Base-by-base conservation (phyloP, 768 basidiomycete species). In the Basidioascus undulatus region DNA sequence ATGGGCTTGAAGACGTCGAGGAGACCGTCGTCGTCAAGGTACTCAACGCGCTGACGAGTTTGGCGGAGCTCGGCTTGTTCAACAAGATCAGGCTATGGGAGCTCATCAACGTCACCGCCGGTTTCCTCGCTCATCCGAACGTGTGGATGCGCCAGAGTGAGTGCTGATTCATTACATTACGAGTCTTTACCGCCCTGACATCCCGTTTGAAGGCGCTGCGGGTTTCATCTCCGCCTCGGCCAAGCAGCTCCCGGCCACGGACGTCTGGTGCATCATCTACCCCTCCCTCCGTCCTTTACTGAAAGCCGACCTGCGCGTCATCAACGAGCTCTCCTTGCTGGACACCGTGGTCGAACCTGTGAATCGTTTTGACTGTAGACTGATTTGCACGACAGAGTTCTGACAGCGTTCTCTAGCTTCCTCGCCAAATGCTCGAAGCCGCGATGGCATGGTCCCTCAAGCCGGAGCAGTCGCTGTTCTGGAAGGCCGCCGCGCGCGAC, bases 31-130 rank as follows among this genome's bases (percentile, higher is more conserved):
- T 92, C 6, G 80, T 81, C 0, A 75, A 77, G 48, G 92, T 96
- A 0, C 61, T 98, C n/a, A 65, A 68, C 0, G 72, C 86, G 2
- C 63, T 96, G 42, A 82, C 82, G 0, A 83, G 76, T 51, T 66
- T 96, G 13, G 82, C 81, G 47, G 81, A 87, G 54, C 66, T 92
- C 7, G 80, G 82, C 0, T 59, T 96, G 3, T 80, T 96, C 58
- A 74, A 78, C 57, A 84, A 83, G 58, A 80, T 82, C 72, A 70
- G 79, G n/a, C 73, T 92, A 43, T 94, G 92, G 87, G 92, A 96
- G 50, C 64, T 94, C 27, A 81, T 89, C 72, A 78, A 76, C 40
- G 73, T 75, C 0, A 75, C 76, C 0, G 60, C 84, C 24, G 80
- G 80, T 1, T 87, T 96, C 57, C 60, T 96, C 38, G 89, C 82